A percentile compares a stretch with the other conserved stretches of the same genome.
phyloP scores from a whole-genome alignment of 352 stramenopile species.

The Blastocystis sp. region DNA sequence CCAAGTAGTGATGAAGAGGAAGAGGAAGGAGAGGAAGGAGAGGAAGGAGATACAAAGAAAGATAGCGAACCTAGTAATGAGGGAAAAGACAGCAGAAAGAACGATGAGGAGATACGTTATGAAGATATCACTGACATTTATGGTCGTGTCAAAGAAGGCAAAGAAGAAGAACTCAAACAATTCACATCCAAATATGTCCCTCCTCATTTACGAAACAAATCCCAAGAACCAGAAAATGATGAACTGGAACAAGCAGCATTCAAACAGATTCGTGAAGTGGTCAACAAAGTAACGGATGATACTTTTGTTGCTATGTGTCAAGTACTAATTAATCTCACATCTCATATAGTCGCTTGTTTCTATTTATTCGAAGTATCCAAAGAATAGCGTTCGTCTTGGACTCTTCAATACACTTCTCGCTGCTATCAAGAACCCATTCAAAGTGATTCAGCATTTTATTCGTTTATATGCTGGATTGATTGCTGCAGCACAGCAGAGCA shows the following conservation, averaged over 20 bases:
- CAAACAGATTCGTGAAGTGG: slow-evolving; percentile 38
- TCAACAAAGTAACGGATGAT: slow-evolving; percentile 55
- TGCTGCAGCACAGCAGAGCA: slow-evolving; percentile 25
- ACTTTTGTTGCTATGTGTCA: slow-evolving; percentile 38
- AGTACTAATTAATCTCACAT: not conserved
- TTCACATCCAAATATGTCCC: slow-evolving; percentile 58
- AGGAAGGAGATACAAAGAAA: not conserved
- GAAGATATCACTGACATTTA: slow-evolving; percentile 59
- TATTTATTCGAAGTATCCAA: slow-evolving; percentile 23
- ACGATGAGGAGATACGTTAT: slow-evolving; percentile 14
- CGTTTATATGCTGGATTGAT: slow-evolving; percentile 48
- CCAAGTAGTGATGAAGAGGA: not conserved
- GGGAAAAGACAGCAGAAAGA: not conserved
- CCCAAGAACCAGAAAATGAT: not conserved
- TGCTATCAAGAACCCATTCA: slow-evolving; percentile 7
- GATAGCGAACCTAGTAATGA: not conserved
- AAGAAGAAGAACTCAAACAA: slow-evolving; percentile 9
- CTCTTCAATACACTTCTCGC: slow-evolving; percentile 15
- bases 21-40: not conserved
- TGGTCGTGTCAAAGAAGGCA: not conserved
- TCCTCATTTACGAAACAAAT: slow-evolving; percentile 9
- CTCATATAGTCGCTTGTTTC: not conserved
- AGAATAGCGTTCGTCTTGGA: slow-evolving; percentile 25
- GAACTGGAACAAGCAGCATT: not conserved
- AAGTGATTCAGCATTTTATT: slow-evolving; percentile 39